Percentiles rank a stretch among this genome's conserved stretches.
Conservation (phyloP, 225 moss, liverwort and hornwort genomes). For the Bryoerythrophyllum caledonicum region DNA sequence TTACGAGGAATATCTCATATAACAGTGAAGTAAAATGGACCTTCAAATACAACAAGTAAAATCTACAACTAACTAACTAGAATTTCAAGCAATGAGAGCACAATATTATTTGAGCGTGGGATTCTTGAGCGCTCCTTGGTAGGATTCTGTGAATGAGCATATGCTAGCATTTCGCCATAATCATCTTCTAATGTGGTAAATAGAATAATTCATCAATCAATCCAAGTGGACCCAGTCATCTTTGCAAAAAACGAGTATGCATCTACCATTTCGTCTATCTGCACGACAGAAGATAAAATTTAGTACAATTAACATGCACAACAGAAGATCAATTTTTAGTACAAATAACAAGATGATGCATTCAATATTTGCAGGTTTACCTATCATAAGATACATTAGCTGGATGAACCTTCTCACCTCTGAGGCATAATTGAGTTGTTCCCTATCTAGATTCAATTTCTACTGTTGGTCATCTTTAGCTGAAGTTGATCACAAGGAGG, state of each 20-base stretch:
- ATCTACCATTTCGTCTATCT: constrained; percentile 56
- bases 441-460: too few species aligned
- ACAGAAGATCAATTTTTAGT: neutral
- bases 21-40: too few species aligned
- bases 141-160: neutral
- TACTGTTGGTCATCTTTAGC: too few species aligned
- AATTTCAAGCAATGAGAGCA: neutral
- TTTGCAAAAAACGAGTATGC: constrained; percentile 52
- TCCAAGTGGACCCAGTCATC: constrained; percentile 42
- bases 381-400: neutral
- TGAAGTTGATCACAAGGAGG: too few species aligned
- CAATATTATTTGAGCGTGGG: neutral
- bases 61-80: too few species aligned
- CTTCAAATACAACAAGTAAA: too few species aligned
- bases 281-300: neutral
- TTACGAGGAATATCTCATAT: too few species aligned
- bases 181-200: neutral
- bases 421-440: too few species aligned
- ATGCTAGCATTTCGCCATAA: too few species aligned
- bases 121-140: neutral
- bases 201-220: constrained; percentile 5
- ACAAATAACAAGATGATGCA: neutral
- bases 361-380: neutral
- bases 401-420: too few species aligned
- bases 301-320: constrained; percentile 17